Conservation (phyloP, 768 basidiomycete species). For the Trametes sanguinea region DNA sequence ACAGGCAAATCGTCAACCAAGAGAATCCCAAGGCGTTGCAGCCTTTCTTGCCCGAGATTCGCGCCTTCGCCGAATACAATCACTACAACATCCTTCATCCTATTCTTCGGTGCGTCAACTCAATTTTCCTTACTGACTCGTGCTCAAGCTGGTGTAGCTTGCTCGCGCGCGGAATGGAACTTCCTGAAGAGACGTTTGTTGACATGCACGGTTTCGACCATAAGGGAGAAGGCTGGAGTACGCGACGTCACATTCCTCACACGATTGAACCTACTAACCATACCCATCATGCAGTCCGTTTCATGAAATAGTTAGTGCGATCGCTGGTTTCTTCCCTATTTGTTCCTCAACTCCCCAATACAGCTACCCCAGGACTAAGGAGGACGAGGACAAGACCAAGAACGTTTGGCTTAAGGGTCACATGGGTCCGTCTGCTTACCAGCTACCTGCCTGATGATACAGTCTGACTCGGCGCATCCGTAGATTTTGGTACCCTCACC, state of each 20-base stretch:
- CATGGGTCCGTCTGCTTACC: conserved; percentile 29
- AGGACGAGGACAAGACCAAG: conserved; percentile 35
- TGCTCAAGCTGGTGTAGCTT: conserved; percentile 25
- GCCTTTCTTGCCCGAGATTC: conserved; percentile 35
- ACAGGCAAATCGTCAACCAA: conserved; percentile 30
- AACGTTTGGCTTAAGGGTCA: conserved; percentile 43
- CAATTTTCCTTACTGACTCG: neutral
- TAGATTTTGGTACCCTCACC: conserved; percentile 39
- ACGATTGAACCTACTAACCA: too few species aligned
- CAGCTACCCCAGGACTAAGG: conserved; percentile 37
- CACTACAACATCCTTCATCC: conserved; percentile 34
- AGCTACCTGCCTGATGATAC: neutral
- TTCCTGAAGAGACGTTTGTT: conserved; percentile 38
- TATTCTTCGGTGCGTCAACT: conserved; percentile 26
- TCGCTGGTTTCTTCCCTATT: neutral
- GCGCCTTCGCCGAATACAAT: conserved; percentile 32
- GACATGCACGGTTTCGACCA: conserved; percentile 32
- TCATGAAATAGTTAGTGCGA: conserved; percentile 62
- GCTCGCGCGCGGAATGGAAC: conserved; percentile 36
- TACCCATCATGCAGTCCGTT: conserved; percentile 47
- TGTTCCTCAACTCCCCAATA: neutral
- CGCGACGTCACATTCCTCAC: conserved; percentile 1
- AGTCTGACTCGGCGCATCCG: neutral
- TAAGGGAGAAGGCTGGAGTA: conserved; percentile 34
- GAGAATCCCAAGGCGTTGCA: conserved; percentile 33